Evolutionary conservation across 1,139 yeast species (phyloP).

Genomic region (Keqinozyma sinolaborantium): DNA sequence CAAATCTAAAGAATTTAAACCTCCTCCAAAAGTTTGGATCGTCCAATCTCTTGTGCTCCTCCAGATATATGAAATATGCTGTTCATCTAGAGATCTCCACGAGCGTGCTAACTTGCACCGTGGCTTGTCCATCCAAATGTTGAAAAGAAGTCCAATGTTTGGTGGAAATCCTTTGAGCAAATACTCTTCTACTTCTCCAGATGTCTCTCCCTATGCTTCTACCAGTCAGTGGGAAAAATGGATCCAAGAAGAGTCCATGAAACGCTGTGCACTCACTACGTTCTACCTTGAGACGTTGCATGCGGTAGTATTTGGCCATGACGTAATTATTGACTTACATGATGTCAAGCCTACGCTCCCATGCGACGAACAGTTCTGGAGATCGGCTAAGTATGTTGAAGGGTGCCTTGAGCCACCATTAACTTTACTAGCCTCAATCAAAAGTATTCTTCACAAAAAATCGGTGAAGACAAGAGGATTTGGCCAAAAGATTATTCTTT

Average conservation of each 20-base stretch:
- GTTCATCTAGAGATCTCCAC: slow-evolving; percentile 55
- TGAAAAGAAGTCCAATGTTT: slow-evolving; percentile 69
- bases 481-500: slow-evolving; percentile 63
- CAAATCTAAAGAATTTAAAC: slow-evolving; percentile 54
- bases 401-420: slow-evolving; percentile 5
- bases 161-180: slow-evolving; percentile 56
- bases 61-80: slow-evolving; percentile 67
- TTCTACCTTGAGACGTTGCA: slow-evolving; percentile 77
- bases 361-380: slow-evolving; percentile 83
- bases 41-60: slow-evolving; percentile 60
- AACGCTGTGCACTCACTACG: slow-evolving; percentile 75
- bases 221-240: slow-evolving; percentile 39
- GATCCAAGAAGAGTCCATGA: slow-evolving; percentile 77
- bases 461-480: slow-evolving; percentile 28
- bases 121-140: slow-evolving; percentile 69
- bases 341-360: slow-evolving; percentile 47
- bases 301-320: slow-evolving; percentile 78
- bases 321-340: slow-evolving; percentile 46
- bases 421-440: slow-evolving; percentile 47
- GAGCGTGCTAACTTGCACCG: slow-evolving; percentile 77
- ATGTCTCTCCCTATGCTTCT: slow-evolving; percentile 8
- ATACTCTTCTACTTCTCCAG: slow-evolving; percentile 8
- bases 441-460: slow-evolving; percentile 15
- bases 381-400: slow-evolving; percentile 11
- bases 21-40: slow-evolving; percentile 64